phyloP scores from a whole-genome alignment of 2,329 filamentous ascomycete species.

The Neobulgaria alba region DNA sequence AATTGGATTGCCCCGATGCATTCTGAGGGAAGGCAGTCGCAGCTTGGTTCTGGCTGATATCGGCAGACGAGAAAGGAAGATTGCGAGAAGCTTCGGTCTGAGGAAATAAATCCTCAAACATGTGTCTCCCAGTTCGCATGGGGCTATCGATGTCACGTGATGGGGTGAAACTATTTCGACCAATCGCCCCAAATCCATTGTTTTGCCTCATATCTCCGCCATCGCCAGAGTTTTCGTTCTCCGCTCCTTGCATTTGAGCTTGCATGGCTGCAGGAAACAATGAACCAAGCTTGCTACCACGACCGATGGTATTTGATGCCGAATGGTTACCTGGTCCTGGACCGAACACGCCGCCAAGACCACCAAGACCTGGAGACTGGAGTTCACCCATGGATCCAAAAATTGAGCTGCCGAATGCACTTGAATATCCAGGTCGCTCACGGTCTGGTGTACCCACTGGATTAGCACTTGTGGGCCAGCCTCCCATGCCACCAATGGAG shows the following conservation, averaged over 20 bases:
- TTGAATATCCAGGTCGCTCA: constrained; percentile 45
- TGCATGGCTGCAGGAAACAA: constrained; percentile 87
- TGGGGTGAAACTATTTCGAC: constrained; percentile 49
- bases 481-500: constrained; percentile 36
- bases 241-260: constrained; percentile 72
- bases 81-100: constrained; percentile 15
- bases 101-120: constrained; percentile 42
- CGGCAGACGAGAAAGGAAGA: constrained; percentile 23
- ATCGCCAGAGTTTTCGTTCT: constrained; percentile 53
- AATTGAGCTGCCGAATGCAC: constrained; percentile 67
- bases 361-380: constrained; percentile 63
- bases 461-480: constrained; percentile 41
- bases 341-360: constrained; percentile 62
- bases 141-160: constrained; percentile 51
- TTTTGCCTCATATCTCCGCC: constrained; percentile 51
- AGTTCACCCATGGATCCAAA: constrained; percentile 72
- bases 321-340: constrained; percentile 48
- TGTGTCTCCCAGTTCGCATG: constrained; percentile 44
- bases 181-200: constrained; percentile 59
- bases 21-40: constrained; percentile 20
- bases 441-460: constrained; percentile 61
- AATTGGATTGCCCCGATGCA: constrained; percentile 21
- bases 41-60: constrained; percentile 18
- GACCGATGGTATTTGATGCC: constrained; percentile 58
- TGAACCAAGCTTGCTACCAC: constrained; percentile 75